Evolutionary conservation across 2,329 filamentous ascomycete species (phyloP).

Genomic region (Colletotrichum tofieldiae): DNA sequence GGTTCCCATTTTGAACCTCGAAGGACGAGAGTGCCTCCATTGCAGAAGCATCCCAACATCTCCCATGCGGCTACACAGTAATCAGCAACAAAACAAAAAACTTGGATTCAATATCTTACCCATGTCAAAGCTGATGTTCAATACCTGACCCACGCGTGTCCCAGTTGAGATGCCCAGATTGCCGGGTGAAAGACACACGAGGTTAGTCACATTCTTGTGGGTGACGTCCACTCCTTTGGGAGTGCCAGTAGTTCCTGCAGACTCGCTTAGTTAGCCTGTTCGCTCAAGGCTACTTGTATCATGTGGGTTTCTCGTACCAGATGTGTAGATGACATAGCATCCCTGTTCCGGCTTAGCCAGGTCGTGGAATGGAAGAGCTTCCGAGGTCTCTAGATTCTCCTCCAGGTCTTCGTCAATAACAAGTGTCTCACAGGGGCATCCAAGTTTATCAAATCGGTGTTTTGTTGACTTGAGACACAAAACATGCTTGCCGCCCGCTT

Average conservation of each 20-base stretch:
- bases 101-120: constrained; percentile 56
- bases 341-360: constrained; percentile 56
- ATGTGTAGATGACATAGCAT: constrained; percentile 70
- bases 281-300: not conserved
- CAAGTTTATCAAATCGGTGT: constrained; percentile 25
- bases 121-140: constrained; percentile 75
- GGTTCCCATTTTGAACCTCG: constrained; percentile 41
- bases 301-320: constrained; percentile 51
- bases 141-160: constrained; percentile 67
- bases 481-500: constrained; percentile 61
- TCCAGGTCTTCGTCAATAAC: constrained; percentile 35
- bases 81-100: not conserved
- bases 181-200: constrained; percentile 14
- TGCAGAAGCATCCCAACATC: constrained; percentile 59
- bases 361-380: constrained; percentile 37
- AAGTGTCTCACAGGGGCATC: not conserved
- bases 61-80: constrained; percentile 69
- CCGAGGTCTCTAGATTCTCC: constrained; percentile 5
- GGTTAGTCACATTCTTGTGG: constrained; percentile 53
- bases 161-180: constrained; percentile 66
- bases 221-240: constrained; percentile 73
- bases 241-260: constrained; percentile 63
- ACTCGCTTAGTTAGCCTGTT: not conserved
- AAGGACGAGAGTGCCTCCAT: constrained; percentile 43
- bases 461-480: constrained; percentile 59